These are phyloP conservation scores for Plasmodium ovale DNA, from an alignment of 169 alveolate species.

Conservation along the genomic window DNA sequence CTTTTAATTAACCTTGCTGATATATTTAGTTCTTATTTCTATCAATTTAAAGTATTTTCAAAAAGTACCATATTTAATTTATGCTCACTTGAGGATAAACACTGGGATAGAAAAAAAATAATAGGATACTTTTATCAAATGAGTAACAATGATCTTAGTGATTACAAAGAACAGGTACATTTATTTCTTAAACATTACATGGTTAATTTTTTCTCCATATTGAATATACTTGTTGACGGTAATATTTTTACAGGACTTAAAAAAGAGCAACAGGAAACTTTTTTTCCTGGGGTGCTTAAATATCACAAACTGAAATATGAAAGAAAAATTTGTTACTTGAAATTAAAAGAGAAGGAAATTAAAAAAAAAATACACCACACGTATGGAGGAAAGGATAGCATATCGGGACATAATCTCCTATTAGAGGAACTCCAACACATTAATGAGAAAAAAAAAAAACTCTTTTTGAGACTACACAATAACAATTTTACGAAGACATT, in stretches of 20 bases:
- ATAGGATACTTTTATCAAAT: slow-evolving; percentile 29
- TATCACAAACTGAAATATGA: slow-evolving; percentile 63
- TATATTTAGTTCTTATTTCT: slow-evolving; percentile 64
- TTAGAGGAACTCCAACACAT: slow-evolving; percentile 4
- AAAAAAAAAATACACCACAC: slow-evolving; percentile 8
- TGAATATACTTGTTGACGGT: slow-evolving; percentile 16
- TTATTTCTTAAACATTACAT: slow-evolving; percentile 24
- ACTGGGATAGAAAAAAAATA: slow-evolving; percentile 64
- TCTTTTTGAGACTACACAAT: slow-evolving; percentile 26
- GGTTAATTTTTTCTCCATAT: slow-evolving; percentile 15
- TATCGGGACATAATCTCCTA: background rate
- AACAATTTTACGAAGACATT: slow-evolving; percentile 51
- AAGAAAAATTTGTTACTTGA: slow-evolving; percentile 19
- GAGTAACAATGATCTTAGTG: slow-evolving; percentile 23
- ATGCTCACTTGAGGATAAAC: slow-evolving; percentile 51
- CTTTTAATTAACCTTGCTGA: slow-evolving; percentile 70
- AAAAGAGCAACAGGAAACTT: slow-evolving; percentile 53
- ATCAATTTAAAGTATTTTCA: slow-evolving; percentile 8
- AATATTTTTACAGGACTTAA: slow-evolving; percentile 64
- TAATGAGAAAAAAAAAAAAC: slow-evolving; percentile 35
- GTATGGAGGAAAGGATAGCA: background rate
- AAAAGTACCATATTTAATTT: slow-evolving; percentile 35
- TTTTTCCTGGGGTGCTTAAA: slow-evolving; percentile 69
- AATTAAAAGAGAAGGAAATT: slow-evolving; percentile 55
- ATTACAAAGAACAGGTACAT: slow-evolving; percentile 39